Conservation (phyloP, 495 filamentous ascomycete genomes). For the Trichocladium antarcticum region DNA sequence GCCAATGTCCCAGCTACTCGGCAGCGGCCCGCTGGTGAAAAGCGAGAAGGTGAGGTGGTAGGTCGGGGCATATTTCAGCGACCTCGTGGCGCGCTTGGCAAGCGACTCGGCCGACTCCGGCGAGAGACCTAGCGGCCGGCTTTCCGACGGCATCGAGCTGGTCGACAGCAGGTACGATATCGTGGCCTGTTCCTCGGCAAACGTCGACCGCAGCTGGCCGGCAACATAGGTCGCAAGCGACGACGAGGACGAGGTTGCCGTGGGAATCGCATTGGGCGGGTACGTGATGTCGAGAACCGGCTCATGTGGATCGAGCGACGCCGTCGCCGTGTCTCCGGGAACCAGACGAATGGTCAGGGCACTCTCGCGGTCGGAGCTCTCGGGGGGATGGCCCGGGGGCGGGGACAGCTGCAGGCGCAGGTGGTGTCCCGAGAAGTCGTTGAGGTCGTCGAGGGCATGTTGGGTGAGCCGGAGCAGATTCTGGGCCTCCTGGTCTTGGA, state of each 20-base stretch:
- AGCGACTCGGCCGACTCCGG: conserved; percentile 37
- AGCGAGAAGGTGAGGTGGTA: conserved; percentile 96
- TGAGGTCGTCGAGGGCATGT: conserved; percentile 79
- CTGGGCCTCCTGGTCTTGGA: conserved; percentile 59
- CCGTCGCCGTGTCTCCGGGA: conserved; percentile 49
- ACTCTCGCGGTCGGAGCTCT: conserved; percentile 34
- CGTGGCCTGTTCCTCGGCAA: conserved; percentile 80
- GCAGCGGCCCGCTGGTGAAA: conserved; percentile 65
- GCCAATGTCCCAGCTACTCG: conserved; percentile 88
- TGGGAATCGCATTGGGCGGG: conserved; percentile 59
- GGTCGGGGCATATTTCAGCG: conserved; percentile 83
- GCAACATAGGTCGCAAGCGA: conserved; percentile 73
- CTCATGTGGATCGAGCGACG: conserved; percentile 54
- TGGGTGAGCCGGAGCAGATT: conserved; percentile 74
- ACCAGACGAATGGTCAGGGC: conserved; percentile 62
- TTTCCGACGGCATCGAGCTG: conserved; percentile 39
- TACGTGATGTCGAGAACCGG: conserved; percentile 73
- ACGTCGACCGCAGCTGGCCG: conserved; percentile 62
- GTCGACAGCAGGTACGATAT: conserved; percentile 71
- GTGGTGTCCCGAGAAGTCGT: conserved; percentile 87
- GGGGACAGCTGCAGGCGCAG: conserved; percentile 60
- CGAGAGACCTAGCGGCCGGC: conserved; percentile 32
- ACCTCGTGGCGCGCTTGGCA: conserved; percentile 54
- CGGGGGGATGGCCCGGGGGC: conserved; percentile 13
- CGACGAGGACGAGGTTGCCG: conserved; percentile 56